Conservation (phyloP, 2,329 filamentous ascomycete genomes). For the Arthrobotrys sinensis region DNA sequence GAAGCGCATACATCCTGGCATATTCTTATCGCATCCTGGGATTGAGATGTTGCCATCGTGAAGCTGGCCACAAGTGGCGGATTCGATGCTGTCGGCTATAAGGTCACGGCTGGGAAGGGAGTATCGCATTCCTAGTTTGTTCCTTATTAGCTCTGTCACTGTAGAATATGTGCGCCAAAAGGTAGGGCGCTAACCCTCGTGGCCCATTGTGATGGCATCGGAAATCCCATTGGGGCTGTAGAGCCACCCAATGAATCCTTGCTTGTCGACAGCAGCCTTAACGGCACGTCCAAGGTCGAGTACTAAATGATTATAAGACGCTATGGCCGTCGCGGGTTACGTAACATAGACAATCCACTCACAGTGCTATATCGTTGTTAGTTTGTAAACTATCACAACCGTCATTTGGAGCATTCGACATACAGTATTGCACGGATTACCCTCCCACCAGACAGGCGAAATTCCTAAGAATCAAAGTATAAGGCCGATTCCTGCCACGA, state of each 20-base stretch:
- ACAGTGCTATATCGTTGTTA: slow-evolving; percentile 70
- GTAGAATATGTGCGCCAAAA: neutral
- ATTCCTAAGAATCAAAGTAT: slow-evolving; percentile 67
- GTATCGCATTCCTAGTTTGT: slow-evolving; percentile 84
- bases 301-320: slow-evolving; percentile 71
- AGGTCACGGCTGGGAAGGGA: slow-evolving; percentile 91
- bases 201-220: slow-evolving; percentile 96
- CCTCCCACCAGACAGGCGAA: slow-evolving; percentile 96
- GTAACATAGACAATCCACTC: slow-evolving; percentile 62
- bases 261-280: slow-evolving; percentile 83
- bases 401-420: slow-evolving; percentile 66
- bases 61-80: slow-evolving; percentile 83
- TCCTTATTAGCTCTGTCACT: neutral
- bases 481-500: slow-evolving; percentile 5
- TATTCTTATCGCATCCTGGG: slow-evolving; percentile 97
- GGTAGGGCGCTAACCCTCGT: slow-evolving; percentile 76
- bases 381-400: slow-evolving; percentile 26
- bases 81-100: slow-evolving; percentile 92
- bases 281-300: slow-evolving; percentile 89
- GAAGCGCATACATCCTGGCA: slow-evolving; percentile 77
- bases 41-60: slow-evolving; percentile 95
- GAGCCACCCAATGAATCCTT: slow-evolving; percentile 93
- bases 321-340: slow-evolving; percentile 16
- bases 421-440: slow-evolving; percentile 89
- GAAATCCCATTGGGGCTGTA: slow-evolving; percentile 85